A percentile compares a stretch with the other conserved stretches of the same genome.
These are phyloP conservation scores for Monosporascus sp. DNA, from an alignment of 2,329 filamentous ascomycete genomes.

Conservation along the genomic window DNA sequence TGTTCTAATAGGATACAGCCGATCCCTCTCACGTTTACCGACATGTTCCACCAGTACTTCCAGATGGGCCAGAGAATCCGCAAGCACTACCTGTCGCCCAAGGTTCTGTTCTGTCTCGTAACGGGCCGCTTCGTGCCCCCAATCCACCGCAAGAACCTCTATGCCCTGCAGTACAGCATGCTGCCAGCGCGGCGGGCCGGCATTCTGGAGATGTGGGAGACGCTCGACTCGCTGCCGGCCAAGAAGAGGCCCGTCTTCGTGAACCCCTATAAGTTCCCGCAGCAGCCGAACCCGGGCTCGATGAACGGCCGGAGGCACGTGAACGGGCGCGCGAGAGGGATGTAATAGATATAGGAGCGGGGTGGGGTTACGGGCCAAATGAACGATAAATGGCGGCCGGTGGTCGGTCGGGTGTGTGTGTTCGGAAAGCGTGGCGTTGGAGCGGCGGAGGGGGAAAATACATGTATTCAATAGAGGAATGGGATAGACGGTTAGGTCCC, in stretches of 20 bases:
- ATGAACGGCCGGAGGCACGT: constrained; percentile 17
- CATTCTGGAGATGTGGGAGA: constrained; percentile 80
- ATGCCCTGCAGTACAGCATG: constrained; percentile 98
- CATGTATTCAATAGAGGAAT: no score
- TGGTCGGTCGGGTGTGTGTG: no score
- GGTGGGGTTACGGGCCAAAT: no score
- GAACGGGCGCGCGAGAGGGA: constrained; percentile 19
- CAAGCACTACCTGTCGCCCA: constrained; percentile 89
- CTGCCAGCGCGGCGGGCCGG: constrained; percentile 75
- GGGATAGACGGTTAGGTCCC: no score
- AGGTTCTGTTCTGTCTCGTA: constrained; percentile 80
- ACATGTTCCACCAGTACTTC: constrained; percentile 97
- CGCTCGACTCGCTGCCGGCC: constrained; percentile 50
- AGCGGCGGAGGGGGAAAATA: no score
- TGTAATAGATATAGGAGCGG: not conserved
- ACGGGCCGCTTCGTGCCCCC: constrained; percentile 92
- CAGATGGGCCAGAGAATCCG: constrained; percentile 87
- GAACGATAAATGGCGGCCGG: no score
- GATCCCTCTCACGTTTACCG: constrained; percentile 81
- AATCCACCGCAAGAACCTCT: constrained; percentile 89
- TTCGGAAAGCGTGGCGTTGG: no score
- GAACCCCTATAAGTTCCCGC: constrained; percentile 17
- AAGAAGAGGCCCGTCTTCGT: constrained; percentile 37
- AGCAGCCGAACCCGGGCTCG: constrained; percentile 1
- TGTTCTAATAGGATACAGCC: constrained; percentile 47